phyloP scores from a whole-genome alignment of 768 basidiomycete genomes.

The Tulasnella sp. region DNA sequence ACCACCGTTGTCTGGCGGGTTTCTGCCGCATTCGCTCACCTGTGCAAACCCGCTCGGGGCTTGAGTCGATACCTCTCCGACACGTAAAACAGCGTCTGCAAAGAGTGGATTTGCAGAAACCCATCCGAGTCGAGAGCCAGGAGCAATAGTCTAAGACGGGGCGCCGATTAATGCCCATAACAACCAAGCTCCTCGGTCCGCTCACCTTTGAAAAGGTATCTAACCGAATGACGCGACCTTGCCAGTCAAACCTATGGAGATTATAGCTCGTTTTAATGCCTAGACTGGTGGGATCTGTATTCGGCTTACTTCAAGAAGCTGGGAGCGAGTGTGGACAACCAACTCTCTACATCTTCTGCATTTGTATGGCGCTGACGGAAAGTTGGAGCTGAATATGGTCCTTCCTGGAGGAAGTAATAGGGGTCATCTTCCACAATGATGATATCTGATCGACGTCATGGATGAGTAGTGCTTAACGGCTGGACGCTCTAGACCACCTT shows the following conservation, averaged over 20 bases:
- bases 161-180: constrained; percentile 30
- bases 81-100: constrained; percentile 72
- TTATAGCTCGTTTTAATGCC: not conserved
- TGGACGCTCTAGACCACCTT: constrained; percentile 27
- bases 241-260: constrained; percentile 61
- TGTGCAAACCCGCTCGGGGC: constrained; percentile 74
- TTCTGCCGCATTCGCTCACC: constrained; percentile 43
- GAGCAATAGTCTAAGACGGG: constrained; percentile 66
- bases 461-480: not conserved
- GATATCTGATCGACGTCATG: constrained; percentile 51
- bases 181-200: constrained; percentile 19
- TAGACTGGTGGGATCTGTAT: not conserved
- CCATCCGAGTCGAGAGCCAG: constrained; percentile 78
- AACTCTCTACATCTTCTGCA: constrained; percentile 51
- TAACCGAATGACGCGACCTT: constrained; percentile 82
- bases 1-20: not conserved
- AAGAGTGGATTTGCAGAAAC: constrained; percentile 77
- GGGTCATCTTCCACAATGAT: constrained; percentile 87
- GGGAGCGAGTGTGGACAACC: constrained; percentile 60
- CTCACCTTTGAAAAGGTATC: constrained; percentile 77
- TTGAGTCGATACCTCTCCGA: constrained; percentile 69
- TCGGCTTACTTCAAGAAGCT: constrained; percentile 57
- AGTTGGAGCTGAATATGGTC: constrained; percentile 54
- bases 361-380: constrained; percentile 40
- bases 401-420: constrained; percentile 74